These are phyloP conservation scores for Brassica incana DNA, from an alignment of 345 rosid genomes.

Conservation along the genomic window DNA sequence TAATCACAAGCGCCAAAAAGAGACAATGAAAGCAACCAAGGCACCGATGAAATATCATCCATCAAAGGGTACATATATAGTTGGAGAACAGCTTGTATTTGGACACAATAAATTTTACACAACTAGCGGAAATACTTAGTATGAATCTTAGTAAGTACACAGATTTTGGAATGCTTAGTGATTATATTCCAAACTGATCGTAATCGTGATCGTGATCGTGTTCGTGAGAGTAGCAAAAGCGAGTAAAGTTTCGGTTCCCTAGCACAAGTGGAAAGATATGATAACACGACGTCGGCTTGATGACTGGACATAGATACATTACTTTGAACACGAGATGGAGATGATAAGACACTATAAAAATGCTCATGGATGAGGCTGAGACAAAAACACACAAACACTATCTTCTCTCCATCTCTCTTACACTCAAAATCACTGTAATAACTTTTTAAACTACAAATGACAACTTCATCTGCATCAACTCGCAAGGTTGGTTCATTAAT, in stretches of 20 bases:
- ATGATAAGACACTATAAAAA: constrained; percentile 28
- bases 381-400: constrained; percentile 24
- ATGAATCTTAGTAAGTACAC: neutral
- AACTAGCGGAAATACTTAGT: neutral
- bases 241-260: constrained; percentile 36
- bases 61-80: neutral
- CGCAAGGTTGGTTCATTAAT: constrained; percentile 33
- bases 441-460: constrained; percentile 9
- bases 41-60: neutral
- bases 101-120: neutral
- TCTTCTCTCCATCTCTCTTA: neutral
- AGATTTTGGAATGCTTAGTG: neutral
- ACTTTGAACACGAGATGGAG: neutral
- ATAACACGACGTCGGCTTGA: constrained; percentile 28
- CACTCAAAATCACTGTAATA: constrained; percentile 16
- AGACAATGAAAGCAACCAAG: neutral
- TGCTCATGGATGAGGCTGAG: constrained; percentile 32
- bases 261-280: constrained; percentile 38
- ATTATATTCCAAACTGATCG: constrained; percentile 22
- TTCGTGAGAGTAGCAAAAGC: constrained; percentile 20
- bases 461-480: constrained; percentile 37
- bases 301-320: constrained; percentile 32
- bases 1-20: constrained; percentile 5
- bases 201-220: neutral
- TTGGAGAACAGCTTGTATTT: neutral